Conservation (phyloP, 1,139 yeast species). For the Saccharomyces hybrid region DNA sequence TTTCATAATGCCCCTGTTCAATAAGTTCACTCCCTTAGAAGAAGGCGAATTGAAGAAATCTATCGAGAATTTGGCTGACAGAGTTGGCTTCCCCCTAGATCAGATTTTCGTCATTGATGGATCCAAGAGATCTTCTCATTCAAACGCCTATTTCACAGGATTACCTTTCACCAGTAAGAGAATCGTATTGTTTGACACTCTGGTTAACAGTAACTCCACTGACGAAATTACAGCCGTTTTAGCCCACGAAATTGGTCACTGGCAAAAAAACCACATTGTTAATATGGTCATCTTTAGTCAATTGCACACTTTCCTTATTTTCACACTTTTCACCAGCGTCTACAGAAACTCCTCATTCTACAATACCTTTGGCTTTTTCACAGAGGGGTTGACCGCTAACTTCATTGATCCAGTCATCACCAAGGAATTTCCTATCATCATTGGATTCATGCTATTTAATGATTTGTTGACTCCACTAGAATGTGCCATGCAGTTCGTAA, state of each 20-base stretch:
- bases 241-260: conserved; percentile 96
- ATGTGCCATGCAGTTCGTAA: conserved; percentile 54
- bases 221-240: conserved; percentile 86
- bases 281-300: conserved; percentile 61
- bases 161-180: conserved; percentile 88
- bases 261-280: conserved; percentile 83
- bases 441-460: conserved; percentile 70
- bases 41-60: conserved; percentile 81
- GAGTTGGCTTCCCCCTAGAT: conserved; percentile 76
- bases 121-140: conserved; percentile 89
- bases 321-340: conserved; percentile 70
- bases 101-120: conserved; percentile 88
- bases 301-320: conserved; percentile 53
- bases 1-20: conserved; percentile 83
- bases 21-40: conserved; percentile 81
- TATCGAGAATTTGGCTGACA: conserved; percentile 69
- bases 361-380: conserved; percentile 66
- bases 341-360: conserved; percentile 71
- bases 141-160: conserved; percentile 93
- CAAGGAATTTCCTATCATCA: conserved; percentile 54
- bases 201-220: conserved; percentile 68
- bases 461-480: conserved; percentile 76
- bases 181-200: conserved; percentile 85
- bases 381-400: conserved; percentile 11
- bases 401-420: conserved; percentile 22